phyloP scores from a whole-genome alignment of 768 basidiomycete species.

The Phanerochaete carnosa region DNA sequence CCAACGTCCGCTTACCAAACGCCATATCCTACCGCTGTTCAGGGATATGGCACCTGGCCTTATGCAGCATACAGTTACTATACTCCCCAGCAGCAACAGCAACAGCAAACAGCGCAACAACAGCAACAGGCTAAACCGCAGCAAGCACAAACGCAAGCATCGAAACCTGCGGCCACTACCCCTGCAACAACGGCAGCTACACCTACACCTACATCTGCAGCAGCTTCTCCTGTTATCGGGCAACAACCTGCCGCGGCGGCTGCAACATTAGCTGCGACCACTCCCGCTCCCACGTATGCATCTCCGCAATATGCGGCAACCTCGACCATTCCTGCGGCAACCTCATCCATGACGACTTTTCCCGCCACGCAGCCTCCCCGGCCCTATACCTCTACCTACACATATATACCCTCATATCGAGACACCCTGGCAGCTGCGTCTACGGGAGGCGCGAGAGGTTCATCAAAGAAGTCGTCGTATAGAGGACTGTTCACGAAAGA shows the following conservation, averaged over 20 bases:
- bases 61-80: conserved; percentile 59
- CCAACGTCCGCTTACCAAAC: conserved; percentile 25
- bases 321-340: conserved; percentile 22
- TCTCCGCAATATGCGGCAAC: conserved; percentile 6
- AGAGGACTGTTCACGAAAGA: conserved; percentile 82
- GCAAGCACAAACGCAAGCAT: conserved; percentile 1
- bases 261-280: conserved; percentile 17
- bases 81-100: conserved; percentile 25
- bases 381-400: conserved; percentile 42
- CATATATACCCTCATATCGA: conserved; percentile 50
- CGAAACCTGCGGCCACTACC: conserved; percentile 16
- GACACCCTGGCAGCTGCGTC: conserved; percentile 44
- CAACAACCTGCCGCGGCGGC: conserved; percentile 4
- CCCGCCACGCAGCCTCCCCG: conserved; percentile 10
- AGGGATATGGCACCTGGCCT: conserved; percentile 66
- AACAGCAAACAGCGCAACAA: conserved; percentile 16
- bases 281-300: conserved; percentile 23
- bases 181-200: conserved; percentile 14
- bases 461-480: conserved; percentile 63
- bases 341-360: background rate
- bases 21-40: conserved; percentile 57
- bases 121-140: background rate
- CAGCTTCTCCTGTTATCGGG: conserved; percentile 21
- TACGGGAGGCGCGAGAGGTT: conserved; percentile 41
- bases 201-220: conserved; percentile 21